A percentile compares a stretch with the other conserved stretches of the same genome.
Conservation (phyloP, 2,329 filamentous ascomycete genomes). For the Fusarium anguioides region DNA sequence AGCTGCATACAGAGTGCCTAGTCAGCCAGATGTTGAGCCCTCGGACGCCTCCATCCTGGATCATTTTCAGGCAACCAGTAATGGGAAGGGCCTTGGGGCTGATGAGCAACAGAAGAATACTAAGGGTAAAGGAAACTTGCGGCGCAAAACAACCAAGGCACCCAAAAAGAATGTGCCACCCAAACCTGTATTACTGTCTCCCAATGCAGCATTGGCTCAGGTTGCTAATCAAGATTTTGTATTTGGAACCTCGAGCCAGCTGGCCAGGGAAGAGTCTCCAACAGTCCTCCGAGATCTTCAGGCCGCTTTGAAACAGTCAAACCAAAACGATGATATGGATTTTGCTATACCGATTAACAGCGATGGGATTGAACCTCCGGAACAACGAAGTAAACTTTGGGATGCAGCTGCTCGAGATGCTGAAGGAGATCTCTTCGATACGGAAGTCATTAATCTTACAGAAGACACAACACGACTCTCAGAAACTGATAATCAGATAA, state of each 20-base stretch:
- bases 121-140: slow-evolving; percentile 50
- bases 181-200: slow-evolving; percentile 72
- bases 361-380: slow-evolving; percentile 50
- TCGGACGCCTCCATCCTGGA: slow-evolving; percentile 56
- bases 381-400: slow-evolving; percentile 68
- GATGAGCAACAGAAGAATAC: slow-evolving; percentile 38
- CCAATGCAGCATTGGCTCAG: slow-evolving; percentile 72
- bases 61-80: slow-evolving; percentile 50
- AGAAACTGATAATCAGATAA: slow-evolving; percentile 40
- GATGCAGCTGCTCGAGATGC: slow-evolving; percentile 73
- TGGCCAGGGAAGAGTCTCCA: slow-evolving; percentile 78
- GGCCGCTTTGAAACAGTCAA: slow-evolving; percentile 69
- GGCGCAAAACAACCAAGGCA: slow-evolving; percentile 47
- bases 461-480: slow-evolving; percentile 52
- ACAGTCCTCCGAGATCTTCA: slow-evolving; percentile 72
- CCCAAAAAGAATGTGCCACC: slow-evolving; percentile 56
- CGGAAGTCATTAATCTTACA: slow-evolving; percentile 70
- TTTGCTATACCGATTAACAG: slow-evolving; percentile 55
- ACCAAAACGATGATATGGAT: slow-evolving; percentile 54
- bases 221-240: slow-evolving; percentile 79
- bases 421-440: slow-evolving; percentile 71
- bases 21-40: slow-evolving; percentile 47
- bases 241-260: slow-evolving; percentile 88
- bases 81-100: background rate
- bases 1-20: slow-evolving; percentile 67